Conservation (phyloP, 441 rosid genomes). For the Gossypium armourianum region DNA sequence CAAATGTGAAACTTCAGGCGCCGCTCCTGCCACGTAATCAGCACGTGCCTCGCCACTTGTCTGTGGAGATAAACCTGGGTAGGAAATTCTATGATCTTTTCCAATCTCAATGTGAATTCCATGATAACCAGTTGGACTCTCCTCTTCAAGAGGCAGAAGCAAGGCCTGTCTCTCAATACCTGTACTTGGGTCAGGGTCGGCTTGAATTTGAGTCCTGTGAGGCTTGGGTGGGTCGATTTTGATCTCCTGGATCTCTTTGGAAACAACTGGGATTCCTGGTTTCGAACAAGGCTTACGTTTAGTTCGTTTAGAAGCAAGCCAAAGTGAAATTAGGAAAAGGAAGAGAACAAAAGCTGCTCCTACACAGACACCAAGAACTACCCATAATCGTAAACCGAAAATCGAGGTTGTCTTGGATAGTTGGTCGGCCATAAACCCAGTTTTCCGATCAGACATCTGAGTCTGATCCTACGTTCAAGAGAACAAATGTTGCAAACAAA, state of each 20-base stretch:
- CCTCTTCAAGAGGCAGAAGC: slow-evolving; percentile 33
- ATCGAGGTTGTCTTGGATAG: slow-evolving; percentile 44
- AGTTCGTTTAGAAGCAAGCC: slow-evolving; percentile 41
- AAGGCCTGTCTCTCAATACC: slow-evolving; percentile 27
- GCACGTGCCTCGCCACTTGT: slow-evolving; percentile 24
- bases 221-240: slow-evolving; percentile 22
- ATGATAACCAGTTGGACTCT: slow-evolving; percentile 23
- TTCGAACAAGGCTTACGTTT: slow-evolving; percentile 15
- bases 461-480: neutral
- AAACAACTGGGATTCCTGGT: slow-evolving; percentile 33
- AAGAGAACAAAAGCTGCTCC: slow-evolving; percentile 54
- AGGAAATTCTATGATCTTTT: slow-evolving; percentile 32
- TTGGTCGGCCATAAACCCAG: slow-evolving; percentile 29
- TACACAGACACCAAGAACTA: slow-evolving; percentile 40
- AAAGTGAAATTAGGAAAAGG: slow-evolving; percentile 50
- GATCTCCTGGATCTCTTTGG: slow-evolving; percentile 54
- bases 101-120: slow-evolving; percentile 42
- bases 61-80: slow-evolving; percentile 24
- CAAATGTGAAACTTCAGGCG: slow-evolving; percentile 43
- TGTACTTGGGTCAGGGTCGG: slow-evolving; percentile 16
- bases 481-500: neutral
- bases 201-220: slow-evolving; percentile 13
- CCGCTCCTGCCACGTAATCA: slow-evolving; percentile 16
- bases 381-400: slow-evolving; percentile 48
- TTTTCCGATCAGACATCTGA: slow-evolving; percentile 2